Conservation (phyloP, 2,329 filamentous ascomycete species). For the Calonectria ilicicola region DNA sequence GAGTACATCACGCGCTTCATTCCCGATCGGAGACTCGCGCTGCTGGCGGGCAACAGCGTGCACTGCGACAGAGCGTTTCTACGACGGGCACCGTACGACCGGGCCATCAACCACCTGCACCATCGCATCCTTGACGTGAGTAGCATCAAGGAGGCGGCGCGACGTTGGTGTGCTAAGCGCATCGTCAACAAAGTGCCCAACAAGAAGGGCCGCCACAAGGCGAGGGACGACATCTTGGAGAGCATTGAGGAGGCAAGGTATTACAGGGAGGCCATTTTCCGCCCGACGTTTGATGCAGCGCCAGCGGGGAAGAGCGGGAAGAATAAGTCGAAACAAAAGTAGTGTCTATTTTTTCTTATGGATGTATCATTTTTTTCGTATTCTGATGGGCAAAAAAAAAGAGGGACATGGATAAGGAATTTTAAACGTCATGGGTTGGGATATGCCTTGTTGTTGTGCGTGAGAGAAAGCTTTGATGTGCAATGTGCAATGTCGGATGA, state of each 20-base stretch:
- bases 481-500: neutral
- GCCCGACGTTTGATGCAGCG: conserved; percentile 43
- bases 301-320: conserved; percentile 37
- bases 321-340: conserved; percentile 34
- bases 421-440: neutral
- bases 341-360: neutral
- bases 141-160: conserved; percentile 88
- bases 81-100: conserved; percentile 77
- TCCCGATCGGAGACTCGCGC: conserved; percentile 72
- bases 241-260: conserved; percentile 93
- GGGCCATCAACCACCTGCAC: conserved; percentile 82
- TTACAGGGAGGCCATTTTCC: conserved; percentile 80
- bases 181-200: conserved; percentile 69
- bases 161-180: conserved; percentile 74
- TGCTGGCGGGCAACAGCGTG: conserved; percentile 93
- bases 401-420: neutral
- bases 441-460: neutral
- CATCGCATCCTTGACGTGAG: conserved; percentile 95
- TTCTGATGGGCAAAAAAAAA: neutral
- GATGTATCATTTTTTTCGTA: neutral
- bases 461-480: neutral
- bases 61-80: conserved; percentile 91
- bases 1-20: conserved; percentile 81
- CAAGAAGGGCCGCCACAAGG: conserved; percentile 85
- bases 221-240: conserved; percentile 90